A percentile compares a stretch with the other conserved stretches of the same genome.
These are phyloP conservation scores for Berberis vulgaris DNA, from an alignment of 164 flowering plant species.

Conservation along the genomic window DNA sequence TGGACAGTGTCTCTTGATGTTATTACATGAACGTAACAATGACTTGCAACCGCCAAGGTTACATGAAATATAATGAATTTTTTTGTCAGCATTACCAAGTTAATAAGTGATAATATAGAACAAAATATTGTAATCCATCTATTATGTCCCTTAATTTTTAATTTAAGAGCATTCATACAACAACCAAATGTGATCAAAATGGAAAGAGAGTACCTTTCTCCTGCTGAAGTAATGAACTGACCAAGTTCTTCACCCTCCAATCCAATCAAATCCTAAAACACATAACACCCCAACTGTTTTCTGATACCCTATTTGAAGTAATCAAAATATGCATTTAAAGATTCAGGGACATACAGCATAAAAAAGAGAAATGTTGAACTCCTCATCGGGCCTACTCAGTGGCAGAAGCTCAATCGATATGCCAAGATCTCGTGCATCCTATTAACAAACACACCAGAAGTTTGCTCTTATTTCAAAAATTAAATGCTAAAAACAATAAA, in stretches of 20 bases:
- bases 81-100: too few relatives aligned
- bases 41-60: too few relatives aligned
- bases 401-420: conserved; percentile 91
- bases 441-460: conserved; percentile 6
- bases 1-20: too few relatives aligned
- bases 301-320: background rate
- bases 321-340: conserved; percentile 1
- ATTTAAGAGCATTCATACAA: too few relatives aligned
- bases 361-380: conserved; percentile 56
- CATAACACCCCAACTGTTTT: background rate
- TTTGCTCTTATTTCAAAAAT: background rate
- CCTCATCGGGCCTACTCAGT: conserved; percentile 48
- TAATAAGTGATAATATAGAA: too few relatives aligned
- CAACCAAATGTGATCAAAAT: background rate
- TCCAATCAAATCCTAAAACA: conserved; percentile 69
- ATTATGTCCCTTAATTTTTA: too few relatives aligned
- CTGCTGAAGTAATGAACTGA: conserved; percentile 53
- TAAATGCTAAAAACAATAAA: background rate
- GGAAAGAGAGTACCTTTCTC: conserved; percentile 41
- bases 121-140: too few relatives aligned
- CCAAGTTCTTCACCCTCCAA: conserved; percentile 50
- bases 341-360: conserved; percentile 53
- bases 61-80: too few relatives aligned
- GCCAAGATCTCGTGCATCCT: conserved; percentile 98
- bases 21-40: too few relatives aligned